A percentile compares a stretch with the other conserved stretches of the same genome.
Evolutionary conservation across 768 basidiomycete genomes (phyloP).

Genomic region (Lepiota venenata): DNA sequence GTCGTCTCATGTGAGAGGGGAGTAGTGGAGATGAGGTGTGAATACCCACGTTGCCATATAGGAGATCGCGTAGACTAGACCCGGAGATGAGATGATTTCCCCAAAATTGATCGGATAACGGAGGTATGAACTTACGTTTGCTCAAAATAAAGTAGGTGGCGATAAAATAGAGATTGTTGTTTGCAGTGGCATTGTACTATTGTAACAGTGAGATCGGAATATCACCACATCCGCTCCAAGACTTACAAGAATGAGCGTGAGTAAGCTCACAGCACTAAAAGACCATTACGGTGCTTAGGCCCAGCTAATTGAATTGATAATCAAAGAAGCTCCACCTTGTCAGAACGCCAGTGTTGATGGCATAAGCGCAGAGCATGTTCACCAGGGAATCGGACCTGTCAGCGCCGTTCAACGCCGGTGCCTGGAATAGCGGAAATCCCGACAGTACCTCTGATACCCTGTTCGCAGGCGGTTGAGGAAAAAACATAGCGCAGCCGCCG

Average conservation of each 20-base stretch:
- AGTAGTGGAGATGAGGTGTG: background rate
- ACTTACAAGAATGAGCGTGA: slow-evolving; percentile 56
- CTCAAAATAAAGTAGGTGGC: slow-evolving; percentile 62
- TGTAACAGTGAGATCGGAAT: background rate
- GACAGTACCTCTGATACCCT: slow-evolving; percentile 43
- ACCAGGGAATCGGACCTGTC: slow-evolving; percentile 58
- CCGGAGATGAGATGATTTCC: background rate
- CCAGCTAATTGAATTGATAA: background rate
- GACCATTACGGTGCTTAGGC: slow-evolving; percentile 5
- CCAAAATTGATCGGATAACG: background rate
- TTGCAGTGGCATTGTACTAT: slow-evolving; percentile 53
- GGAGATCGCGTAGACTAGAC: slow-evolving; percentile 58
- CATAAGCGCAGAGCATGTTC: slow-evolving; percentile 52
- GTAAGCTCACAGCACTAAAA: slow-evolving; percentile 39
- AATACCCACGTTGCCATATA: slow-evolving; percentile 57
- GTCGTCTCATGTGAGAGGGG: background rate
- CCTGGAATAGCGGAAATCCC: background rate
- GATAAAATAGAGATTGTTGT: slow-evolving; percentile 57
- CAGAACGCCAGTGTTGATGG: slow-evolving; percentile 62
- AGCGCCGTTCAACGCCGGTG: background rate
- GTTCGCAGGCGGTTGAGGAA: slow-evolving; percentile 58
- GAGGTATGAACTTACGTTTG: slow-evolving; percentile 44
- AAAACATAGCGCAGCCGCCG: slow-evolving; percentile 52
- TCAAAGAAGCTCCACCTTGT: slow-evolving; percentile 42
- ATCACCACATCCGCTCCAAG: background rate